Conservation (phyloP, 495 filamentous ascomycete genomes). For the Evernia prunastri region DNA sequence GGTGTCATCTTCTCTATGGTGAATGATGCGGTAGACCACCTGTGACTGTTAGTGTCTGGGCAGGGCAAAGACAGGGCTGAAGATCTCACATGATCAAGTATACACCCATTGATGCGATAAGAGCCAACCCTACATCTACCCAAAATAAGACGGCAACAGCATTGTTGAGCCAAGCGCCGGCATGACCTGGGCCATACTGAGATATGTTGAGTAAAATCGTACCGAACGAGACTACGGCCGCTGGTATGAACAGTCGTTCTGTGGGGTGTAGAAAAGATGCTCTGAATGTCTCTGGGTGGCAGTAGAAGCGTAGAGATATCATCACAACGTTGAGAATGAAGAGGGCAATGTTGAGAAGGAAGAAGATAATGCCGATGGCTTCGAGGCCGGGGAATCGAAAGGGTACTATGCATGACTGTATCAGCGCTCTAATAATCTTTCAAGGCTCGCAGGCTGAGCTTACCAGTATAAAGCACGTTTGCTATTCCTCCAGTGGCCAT, state of each 20-base stretch:
- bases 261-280: slow-evolving; percentile 69
- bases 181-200: slow-evolving; percentile 64
- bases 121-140: slow-evolving; percentile 60
- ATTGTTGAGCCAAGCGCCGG: slow-evolving; percentile 61
- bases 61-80: not conserved
- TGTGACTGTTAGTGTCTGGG: slow-evolving; percentile 29
- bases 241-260: slow-evolving; percentile 73
- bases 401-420: slow-evolving; percentile 45
- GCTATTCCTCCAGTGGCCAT: slow-evolving; percentile 84
- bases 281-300: slow-evolving; percentile 64
- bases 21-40: slow-evolving; percentile 67
- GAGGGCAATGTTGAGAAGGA: slow-evolving; percentile 66
- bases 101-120: slow-evolving; percentile 58
- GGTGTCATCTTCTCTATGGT: slow-evolving; percentile 86
- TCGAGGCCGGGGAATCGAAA: slow-evolving; percentile 64
- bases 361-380: slow-evolving; percentile 65
- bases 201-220: slow-evolving; percentile 74
- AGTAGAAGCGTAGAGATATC: slow-evolving; percentile 62
- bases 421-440: not conserved
- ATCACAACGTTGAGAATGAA: slow-evolving; percentile 64
- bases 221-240: slow-evolving; percentile 62
- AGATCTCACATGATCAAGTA: slow-evolving; percentile 60
- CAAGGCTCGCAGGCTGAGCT: slow-evolving; percentile 10
- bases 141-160: slow-evolving; percentile 64
- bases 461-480: slow-evolving; percentile 68